phyloP scores from a whole-genome alignment of 352 stramenopile genomes.

The Phytophthora constricta region DNA sequence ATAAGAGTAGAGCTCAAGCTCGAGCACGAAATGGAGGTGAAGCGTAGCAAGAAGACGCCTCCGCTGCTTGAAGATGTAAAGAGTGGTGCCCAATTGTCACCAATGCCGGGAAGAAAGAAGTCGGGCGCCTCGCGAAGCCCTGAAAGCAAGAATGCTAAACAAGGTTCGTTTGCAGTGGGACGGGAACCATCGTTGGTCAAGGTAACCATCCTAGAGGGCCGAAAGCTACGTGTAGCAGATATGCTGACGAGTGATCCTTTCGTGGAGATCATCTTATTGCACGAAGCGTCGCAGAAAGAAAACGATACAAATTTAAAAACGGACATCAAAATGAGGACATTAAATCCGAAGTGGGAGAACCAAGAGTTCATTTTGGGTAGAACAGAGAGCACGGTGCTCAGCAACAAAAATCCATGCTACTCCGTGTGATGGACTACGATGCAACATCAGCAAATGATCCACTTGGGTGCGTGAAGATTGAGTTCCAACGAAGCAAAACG shows the following conservation, averaged over 20 bases:
- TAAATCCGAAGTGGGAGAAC: conserved; percentile 78
- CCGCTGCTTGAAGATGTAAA: conserved; percentile 42
- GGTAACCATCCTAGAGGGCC: conserved; percentile 62
- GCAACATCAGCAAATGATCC: conserved; percentile 53
- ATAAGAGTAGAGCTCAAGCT: conserved; percentile 63
- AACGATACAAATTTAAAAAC: conserved; percentile 67
- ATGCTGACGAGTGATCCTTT: conserved; percentile 63
- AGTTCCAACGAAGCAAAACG: conserved; percentile 61
- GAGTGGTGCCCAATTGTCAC: conserved; percentile 20
- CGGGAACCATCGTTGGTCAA: conserved; percentile 64
- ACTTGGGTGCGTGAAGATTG: conserved; percentile 58
- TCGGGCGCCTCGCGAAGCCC: background rate
- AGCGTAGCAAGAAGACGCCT: conserved; percentile 49
- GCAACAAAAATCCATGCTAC: conserved; percentile 60
- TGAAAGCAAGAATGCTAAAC: too few species aligned
- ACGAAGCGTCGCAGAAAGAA: conserved; percentile 54
- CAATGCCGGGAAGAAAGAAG: conserved; percentile 1
- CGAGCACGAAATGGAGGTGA: conserved; percentile 34
- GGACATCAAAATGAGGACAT: conserved; percentile 65
- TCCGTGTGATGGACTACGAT: conserved; percentile 72
- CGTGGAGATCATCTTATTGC: conserved; percentile 62
- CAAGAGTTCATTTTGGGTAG: conserved; percentile 73
- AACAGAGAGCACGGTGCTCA: conserved; percentile 52
- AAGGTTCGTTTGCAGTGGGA: conserved; percentile 22
- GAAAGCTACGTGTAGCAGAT: conserved; percentile 59